Percentiles rank a stretch among this genome's conserved stretches.
Evolutionary conservation across 495 filamentous ascomycete genomes (phyloP).

Genomic region (Hypoxylon intermedium): DNA sequence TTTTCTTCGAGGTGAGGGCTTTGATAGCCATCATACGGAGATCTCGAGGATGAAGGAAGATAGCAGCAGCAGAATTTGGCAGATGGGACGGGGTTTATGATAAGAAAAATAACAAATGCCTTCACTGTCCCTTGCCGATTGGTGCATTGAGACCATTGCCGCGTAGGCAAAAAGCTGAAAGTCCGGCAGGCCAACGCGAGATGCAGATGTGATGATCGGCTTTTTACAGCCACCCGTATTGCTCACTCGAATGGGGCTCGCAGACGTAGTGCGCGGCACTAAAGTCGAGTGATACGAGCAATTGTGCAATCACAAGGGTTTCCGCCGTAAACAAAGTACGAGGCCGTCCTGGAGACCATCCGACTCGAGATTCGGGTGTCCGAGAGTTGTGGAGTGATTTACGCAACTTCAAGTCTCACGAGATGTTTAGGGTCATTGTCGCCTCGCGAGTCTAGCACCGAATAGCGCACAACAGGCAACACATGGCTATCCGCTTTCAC

Average conservation of each 20-base stretch:
- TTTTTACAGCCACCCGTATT: slow-evolving; percentile 39
- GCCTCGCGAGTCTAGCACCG: slow-evolving; percentile 21
- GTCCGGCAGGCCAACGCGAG: slow-evolving; percentile 33
- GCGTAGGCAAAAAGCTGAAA: slow-evolving; percentile 12
- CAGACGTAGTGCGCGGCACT: slow-evolving; percentile 26
- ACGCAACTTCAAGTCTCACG: slow-evolving; percentile 26
- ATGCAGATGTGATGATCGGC: slow-evolving; percentile 33
- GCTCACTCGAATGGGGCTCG: slow-evolving; percentile 17
- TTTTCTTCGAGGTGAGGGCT: slow-evolving; percentile 1
- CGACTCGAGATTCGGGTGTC: slow-evolving; percentile 34
- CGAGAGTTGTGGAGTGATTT: slow-evolving; percentile 33
- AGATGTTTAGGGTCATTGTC: slow-evolving; percentile 24
- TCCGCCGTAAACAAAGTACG: slow-evolving; percentile 35
- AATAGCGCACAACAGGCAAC: slow-evolving; percentile 5
- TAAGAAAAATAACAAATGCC: slow-evolving; percentile 6
- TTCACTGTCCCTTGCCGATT: slow-evolving; percentile 17
- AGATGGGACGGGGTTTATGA: slow-evolving; percentile 10
- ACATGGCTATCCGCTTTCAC: slow-evolving; percentile 22
- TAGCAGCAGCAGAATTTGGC: neutral
- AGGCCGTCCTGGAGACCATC: slow-evolving; percentile 24
- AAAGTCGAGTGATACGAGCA: slow-evolving; percentile 38
- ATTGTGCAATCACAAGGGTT: slow-evolving; percentile 38
- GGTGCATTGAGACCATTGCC: slow-evolving; percentile 3
- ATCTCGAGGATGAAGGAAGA: neutral
- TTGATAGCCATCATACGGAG: slow-evolving; percentile 5